phyloP scores from a whole-genome alignment of 2,329 filamentous ascomycete genomes.

The Fonsecaea multimorphosa region DNA sequence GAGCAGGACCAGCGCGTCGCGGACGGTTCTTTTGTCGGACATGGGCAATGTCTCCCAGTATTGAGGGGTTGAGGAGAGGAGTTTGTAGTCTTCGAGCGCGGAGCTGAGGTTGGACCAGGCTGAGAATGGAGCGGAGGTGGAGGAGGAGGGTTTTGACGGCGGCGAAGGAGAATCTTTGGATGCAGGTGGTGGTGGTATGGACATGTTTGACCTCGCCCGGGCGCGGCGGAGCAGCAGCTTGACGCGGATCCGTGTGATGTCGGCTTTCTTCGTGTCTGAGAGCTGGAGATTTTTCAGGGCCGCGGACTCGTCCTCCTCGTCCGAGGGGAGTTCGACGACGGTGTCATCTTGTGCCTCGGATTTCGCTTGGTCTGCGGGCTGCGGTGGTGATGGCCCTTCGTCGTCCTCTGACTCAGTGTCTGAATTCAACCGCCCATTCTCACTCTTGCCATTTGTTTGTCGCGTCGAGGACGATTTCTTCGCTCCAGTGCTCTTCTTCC shows the following conservation, averaged over 20 bases:
- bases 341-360: slow-evolving; percentile 45
- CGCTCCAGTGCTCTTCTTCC: background rate
- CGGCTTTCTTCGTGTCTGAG: slow-evolving; percentile 59
- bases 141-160: slow-evolving; percentile 1
- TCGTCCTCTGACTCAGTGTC: slow-evolving; percentile 33
- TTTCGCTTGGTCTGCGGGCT: background rate
- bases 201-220: slow-evolving; percentile 70
- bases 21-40: slow-evolving; percentile 71
- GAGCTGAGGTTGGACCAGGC: slow-evolving; percentile 82
- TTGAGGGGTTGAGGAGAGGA: slow-evolving; percentile 42
- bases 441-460: slow-evolving; percentile 21
- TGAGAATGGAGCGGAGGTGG: background rate
- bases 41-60: slow-evolving; percentile 62
- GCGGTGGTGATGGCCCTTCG: slow-evolving; percentile 17
- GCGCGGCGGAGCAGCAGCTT: slow-evolving; percentile 84
- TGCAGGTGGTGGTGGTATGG: slow-evolving; percentile 45
- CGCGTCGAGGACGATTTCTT: background rate
- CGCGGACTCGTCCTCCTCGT: slow-evolving; percentile 48
- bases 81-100: slow-evolving; percentile 80
- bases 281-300: slow-evolving; percentile 52
- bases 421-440: slow-evolving; percentile 29
- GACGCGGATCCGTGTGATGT: slow-evolving; percentile 76
- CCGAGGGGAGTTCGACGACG: slow-evolving; percentile 59
- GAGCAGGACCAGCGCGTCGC: slow-evolving; percentile 68
- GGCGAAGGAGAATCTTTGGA: background rate